Conservation (phyloP, 2,329 filamentous ascomycete species). For the Atkinsonella texensis region DNA sequence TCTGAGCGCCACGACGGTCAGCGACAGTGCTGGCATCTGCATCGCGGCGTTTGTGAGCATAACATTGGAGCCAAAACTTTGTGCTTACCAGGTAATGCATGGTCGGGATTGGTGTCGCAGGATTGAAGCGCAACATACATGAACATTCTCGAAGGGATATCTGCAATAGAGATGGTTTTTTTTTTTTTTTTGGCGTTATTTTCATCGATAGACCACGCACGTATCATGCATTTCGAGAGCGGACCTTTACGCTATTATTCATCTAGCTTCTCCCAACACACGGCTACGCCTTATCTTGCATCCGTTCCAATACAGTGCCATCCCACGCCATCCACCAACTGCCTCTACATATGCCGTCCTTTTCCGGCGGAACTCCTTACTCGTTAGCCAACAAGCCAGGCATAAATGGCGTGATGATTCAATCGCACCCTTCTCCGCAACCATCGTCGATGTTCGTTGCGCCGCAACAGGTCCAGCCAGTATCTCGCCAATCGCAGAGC, state of each 20-base stretch:
- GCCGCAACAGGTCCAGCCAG: constrained; percentile 14
- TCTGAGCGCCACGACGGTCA: constrained; percentile 78
- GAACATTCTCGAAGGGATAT: background rate
- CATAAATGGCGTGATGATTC: constrained; percentile 10
- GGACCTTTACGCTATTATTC: no score
- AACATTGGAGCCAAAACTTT: constrained; percentile 68
- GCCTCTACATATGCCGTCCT: constrained; percentile 11
- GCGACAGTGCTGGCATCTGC: constrained; percentile 83
- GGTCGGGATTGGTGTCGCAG: constrained; percentile 64
- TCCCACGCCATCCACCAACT: constrained; percentile 13
- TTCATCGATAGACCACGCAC: background rate
- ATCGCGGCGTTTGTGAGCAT: constrained; percentile 78
- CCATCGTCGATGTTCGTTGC: constrained; percentile 17
- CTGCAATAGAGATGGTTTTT: background rate
- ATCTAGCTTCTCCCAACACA: background rate
- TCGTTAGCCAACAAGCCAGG: constrained; percentile 8
- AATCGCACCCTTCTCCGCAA: constrained; percentile 8
- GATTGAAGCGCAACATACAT: constrained; percentile 27
- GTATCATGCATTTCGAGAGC: no score
- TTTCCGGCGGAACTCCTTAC: constrained; percentile 7
- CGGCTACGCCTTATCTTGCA: background rate
- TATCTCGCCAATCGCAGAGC: constrained; percentile 15
- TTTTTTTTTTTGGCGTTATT: background rate
- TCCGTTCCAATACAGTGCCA: background rate
- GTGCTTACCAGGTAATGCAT: constrained; percentile 70